Percentiles rank a stretch among this genome's conserved stretches.
Conservation (phyloP, 1,139 yeast species). For the Kluyveromyces sp. region DNA sequence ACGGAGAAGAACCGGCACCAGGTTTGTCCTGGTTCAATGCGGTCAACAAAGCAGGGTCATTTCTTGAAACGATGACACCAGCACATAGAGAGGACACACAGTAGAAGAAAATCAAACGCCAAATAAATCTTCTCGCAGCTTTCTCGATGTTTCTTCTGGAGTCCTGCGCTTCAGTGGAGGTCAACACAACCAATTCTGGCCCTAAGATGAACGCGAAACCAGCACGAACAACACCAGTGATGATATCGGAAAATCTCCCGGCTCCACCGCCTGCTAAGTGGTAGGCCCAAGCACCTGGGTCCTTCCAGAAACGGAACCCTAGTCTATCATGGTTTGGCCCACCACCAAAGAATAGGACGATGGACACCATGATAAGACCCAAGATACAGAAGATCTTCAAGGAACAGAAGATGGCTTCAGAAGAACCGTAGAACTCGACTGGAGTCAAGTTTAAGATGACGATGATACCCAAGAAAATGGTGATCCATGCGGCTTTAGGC, state of each 20-base stretch:
- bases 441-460: constrained; percentile 40
- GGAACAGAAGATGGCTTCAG: constrained; percentile 42
- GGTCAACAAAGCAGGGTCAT: constrained; percentile 36
- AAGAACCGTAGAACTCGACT: constrained; percentile 46
- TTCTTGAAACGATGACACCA: constrained; percentile 42
- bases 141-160: constrained; percentile 44
- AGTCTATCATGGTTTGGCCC: constrained; percentile 59
- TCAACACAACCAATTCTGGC: constrained; percentile 49
- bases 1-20: constrained; percentile 49
- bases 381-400: constrained; percentile 61
- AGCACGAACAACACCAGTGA: constrained; percentile 54
- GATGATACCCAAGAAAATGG: constrained; percentile 40
- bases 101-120: constrained; percentile 42
- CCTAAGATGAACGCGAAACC: constrained; percentile 67
- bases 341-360: constrained; percentile 78
- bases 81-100: constrained; percentile 39
- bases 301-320: constrained; percentile 65
- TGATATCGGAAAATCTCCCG: constrained; percentile 57
- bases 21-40: constrained; percentile 34
- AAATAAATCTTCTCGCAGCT: constrained; percentile 43
- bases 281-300: constrained; percentile 49
- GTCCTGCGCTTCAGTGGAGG: constrained; percentile 44
- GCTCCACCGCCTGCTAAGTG: constrained; percentile 43
- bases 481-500: constrained; percentile 45
- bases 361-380: constrained; percentile 65